Evolutionary conservation across 257 asterid species (phyloP), one percentile per base, ranked within the genome.

Genomic region (Ballota nigra): DNA sequence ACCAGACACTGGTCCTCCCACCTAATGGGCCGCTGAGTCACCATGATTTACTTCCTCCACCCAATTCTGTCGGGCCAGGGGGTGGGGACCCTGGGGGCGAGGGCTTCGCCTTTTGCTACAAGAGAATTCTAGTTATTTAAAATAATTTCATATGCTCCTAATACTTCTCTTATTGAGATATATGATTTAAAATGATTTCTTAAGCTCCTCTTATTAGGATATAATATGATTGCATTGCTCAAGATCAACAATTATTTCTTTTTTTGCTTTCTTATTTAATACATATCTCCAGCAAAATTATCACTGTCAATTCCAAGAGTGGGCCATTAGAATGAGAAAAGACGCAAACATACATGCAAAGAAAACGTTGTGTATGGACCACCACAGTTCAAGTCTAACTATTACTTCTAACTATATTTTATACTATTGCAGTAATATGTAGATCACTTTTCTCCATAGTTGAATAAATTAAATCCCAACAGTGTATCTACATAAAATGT

Each of bases 291-390:
- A 73, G 70, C 80, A 71, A 71, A 67, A 69, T 72, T 56, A 73
- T 80, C 53, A 24, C 19, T 72, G 75, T 77, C 85, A 70, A 81
- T 73, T 69, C 77, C 85, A 77, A 63, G 72, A 16, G 72, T 66
- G 85, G 85, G 79, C 57, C 80, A 74, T 29, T 64, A 31, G 71
- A 79, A 64, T 77, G 77, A 64, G 76, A 72, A 73, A 72, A 73
- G 79, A 73, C 80, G 58, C 51, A 36, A 64, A 69, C 66, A 31
- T 72, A 68, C 52, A 74, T 63, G 69, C 75, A 63, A 62, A 63
- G 69, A 68, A 72, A 76, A 76, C 57, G 74, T 45, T 36, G 36
- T 64, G 34, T 22, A 34, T 73, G 82, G 82, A 72, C 78, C 78
- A 73, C 78, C 38, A 43, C 34, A 57, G 49, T 7, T 53, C 29